A percentile compares a stretch with the other conserved stretches of the same genome.
phyloP scores from a whole-genome alignment of 257 asterid genomes.

The Nemophila menziesii region DNA sequence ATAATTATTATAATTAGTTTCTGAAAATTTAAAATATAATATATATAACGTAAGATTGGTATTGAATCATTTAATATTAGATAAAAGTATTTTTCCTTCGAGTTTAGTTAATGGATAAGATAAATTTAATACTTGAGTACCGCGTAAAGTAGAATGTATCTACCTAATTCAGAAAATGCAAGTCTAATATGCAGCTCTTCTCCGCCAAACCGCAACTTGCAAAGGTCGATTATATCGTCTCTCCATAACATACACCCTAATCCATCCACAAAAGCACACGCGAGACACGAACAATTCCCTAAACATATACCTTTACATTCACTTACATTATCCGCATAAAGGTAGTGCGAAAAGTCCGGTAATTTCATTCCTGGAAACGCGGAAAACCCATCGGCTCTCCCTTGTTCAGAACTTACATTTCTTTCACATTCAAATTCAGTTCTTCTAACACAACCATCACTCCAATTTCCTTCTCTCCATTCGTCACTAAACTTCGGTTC shows the following conservation, averaged over 20 bases:
- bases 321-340: background rate
- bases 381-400: constrained; percentile 16
- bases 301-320: constrained; percentile 11
- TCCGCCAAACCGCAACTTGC: constrained; percentile 9
- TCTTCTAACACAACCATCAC: constrained; percentile 17
- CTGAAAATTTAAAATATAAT: too few species aligned
- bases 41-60: too few species aligned
- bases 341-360: constrained; percentile 12
- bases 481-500: constrained; percentile 13
- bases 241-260: constrained; percentile 25
- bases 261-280: constrained; percentile 10
- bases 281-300: constrained; percentile 17
- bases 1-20: too few species aligned
- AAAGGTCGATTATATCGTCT: constrained; percentile 17
- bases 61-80: too few species aligned
- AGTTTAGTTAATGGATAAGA: background rate
- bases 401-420: too few species aligned
- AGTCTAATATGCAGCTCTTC: constrained; percentile 22
- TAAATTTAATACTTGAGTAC: too few species aligned
- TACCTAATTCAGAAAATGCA: constrained; percentile 22
- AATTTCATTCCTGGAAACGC: constrained; percentile 10
- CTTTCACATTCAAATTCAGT: constrained; percentile 1
- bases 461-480: constrained; percentile 15
- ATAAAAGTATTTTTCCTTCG: background rate
- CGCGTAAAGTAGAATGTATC: background rate